These are phyloP conservation scores for Colletotrichum falcatum DNA, from an alignment of 2,329 filamentous ascomycete species.

Conservation along the genomic window DNA sequence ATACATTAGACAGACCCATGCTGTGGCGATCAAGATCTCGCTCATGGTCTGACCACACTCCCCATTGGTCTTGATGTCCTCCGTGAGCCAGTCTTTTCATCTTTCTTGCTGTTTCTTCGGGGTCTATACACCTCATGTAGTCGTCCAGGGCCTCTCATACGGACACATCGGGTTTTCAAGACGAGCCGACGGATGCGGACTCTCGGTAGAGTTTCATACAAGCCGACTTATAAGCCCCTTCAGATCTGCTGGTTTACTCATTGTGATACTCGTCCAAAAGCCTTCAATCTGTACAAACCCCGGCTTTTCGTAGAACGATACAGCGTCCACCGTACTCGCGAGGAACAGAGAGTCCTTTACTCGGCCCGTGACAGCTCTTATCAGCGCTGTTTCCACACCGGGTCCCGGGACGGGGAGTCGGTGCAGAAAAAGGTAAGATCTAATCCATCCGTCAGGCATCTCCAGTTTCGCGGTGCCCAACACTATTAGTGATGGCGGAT, in stretches of 20 bases:
- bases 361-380: conserved; percentile 50
- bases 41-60: neutral
- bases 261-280: conserved; percentile 53
- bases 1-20: conserved; percentile 3
- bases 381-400: conserved; percentile 52
- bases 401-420: conserved; percentile 50
- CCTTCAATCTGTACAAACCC: conserved; percentile 50
- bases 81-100: neutral
- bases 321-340: conserved; percentile 54
- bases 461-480: conserved; percentile 1
- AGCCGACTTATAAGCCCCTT: neutral
- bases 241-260: too few species aligned
- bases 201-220: conserved; percentile 17
- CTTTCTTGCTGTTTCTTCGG: neutral
- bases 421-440: conserved; percentile 56
- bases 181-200: neutral
- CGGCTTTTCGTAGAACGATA: conserved; percentile 53
- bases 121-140: neutral
- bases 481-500: neutral
- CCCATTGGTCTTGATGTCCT: neutral
- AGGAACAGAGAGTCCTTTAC: conserved; percentile 51
- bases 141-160: neutral
- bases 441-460: conserved; percentile 37
- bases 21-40: neutral
- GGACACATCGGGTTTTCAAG: neutral